Percentiles rank a stretch among this genome's conserved stretches.
These are phyloP conservation scores for Parastagonospora avenae DNA, from an alignment of 2,329 filamentous ascomycete species.

Conservation along the genomic window DNA sequence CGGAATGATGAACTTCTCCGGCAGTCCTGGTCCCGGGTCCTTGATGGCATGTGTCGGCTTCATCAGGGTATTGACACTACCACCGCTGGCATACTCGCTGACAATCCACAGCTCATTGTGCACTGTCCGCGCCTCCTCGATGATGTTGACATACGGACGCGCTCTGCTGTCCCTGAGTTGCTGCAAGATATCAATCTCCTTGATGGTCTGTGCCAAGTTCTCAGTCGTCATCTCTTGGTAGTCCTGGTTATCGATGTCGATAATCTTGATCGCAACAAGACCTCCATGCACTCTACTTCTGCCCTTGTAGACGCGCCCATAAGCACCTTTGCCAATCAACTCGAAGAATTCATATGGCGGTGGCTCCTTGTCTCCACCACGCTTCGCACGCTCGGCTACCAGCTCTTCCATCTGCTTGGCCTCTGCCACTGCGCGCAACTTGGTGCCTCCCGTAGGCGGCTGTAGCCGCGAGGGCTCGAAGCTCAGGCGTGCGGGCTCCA, in stretches of 20 bases:
- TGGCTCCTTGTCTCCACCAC: constrained; percentile 60
- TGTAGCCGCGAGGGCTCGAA: constrained; percentile 19
- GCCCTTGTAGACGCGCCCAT: constrained; percentile 75
- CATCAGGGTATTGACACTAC: constrained; percentile 74
- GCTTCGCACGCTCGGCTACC: constrained; percentile 66
- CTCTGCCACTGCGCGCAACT: constrained; percentile 69
- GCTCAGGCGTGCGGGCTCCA: constrained; percentile 35
- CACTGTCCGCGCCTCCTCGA: constrained; percentile 78
- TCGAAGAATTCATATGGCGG: constrained; percentile 73
- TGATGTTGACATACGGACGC: constrained; percentile 81
- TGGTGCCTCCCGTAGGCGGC: constrained; percentile 48
- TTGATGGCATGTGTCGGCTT: constrained; percentile 45
- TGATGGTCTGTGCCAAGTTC: constrained; percentile 59
- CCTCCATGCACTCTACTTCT: constrained; percentile 49
- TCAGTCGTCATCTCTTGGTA: constrained; percentile 49
- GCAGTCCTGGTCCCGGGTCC: constrained; percentile 48
- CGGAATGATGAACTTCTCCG: constrained; percentile 66
- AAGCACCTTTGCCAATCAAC: constrained; percentile 76
- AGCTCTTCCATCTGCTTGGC: constrained; percentile 71
- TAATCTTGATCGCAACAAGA: constrained; percentile 79
- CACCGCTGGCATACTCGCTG: constrained; percentile 83
- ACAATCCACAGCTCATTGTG: constrained; percentile 86
- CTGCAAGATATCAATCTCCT: constrained; percentile 70
- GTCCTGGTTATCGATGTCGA: constrained; percentile 81
- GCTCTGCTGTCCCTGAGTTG: constrained; percentile 75